These are phyloP conservation scores for button mushroom (Agaricus bisporus) DNA, from an alignment of 768 basidiomycete genomes.

Conservation along the genomic window DNA sequence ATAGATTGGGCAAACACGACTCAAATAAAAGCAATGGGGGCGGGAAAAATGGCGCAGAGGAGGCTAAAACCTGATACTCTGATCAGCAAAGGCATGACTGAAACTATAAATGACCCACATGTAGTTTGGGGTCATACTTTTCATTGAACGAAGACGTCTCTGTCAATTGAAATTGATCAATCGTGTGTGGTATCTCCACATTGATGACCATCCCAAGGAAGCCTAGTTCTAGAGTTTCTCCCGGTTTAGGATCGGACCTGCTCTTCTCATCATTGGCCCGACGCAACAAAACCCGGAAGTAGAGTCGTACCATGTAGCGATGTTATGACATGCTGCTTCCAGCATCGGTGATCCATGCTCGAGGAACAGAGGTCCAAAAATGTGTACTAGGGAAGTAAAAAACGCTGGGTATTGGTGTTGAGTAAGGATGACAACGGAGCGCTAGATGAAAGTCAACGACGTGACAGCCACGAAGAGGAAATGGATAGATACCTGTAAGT, in stretches of 20 bases:
- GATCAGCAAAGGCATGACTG: background rate
- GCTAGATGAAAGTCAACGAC: constrained; percentile 30
- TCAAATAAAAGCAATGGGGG: constrained; percentile 59
- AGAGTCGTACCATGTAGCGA: constrained; percentile 69
- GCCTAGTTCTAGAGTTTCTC: constrained; percentile 68
- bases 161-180: constrained; percentile 70
- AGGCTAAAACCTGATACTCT: constrained; percentile 57
- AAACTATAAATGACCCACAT: background rate
- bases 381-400: constrained; percentile 60
- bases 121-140: constrained; percentile 33
- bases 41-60: constrained; percentile 50
- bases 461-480: background rate
- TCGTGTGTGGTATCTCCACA: constrained; percentile 60
- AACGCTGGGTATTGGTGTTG: constrained; percentile 78
- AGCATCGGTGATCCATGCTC: constrained; percentile 73
- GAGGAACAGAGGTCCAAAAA: constrained; percentile 72
- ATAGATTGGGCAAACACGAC: constrained; percentile 57
- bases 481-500: constrained; percentile 52
- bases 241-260: constrained; percentile 76
- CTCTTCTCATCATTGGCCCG: constrained; percentile 31
- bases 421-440: constrained; percentile 76
- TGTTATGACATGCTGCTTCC: constrained; percentile 82
- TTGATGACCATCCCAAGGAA: constrained; percentile 75
- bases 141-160: constrained; percentile 45
- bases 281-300: background rate